Evolutionary conservation across 345 rosid genomes (phyloP), one percentile per base, ranked within the genome.

Genomic region (Salix viminalis): DNA sequence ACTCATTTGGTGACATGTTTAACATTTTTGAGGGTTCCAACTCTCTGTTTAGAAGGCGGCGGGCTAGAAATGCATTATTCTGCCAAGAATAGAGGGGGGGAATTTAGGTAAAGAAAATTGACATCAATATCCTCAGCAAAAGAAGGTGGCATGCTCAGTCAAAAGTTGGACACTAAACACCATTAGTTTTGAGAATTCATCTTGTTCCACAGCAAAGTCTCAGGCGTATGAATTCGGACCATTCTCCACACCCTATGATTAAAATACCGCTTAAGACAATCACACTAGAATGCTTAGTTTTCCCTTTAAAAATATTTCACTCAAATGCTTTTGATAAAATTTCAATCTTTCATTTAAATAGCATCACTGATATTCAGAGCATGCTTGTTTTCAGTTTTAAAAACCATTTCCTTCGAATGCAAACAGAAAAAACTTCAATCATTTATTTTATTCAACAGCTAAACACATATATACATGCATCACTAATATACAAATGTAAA

Each of bases 1-100:
- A 84, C 77, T 96, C 98, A 79, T 73, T 87, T 46, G 98, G 98
- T 44, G 96, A 86, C 99, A 96, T 96, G 80, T 85, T 88, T 81
- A 92, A 81, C 81, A 96, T 90, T 85, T 89, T 90, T n/a, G 86
- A 79, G 69, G 99, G 97, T 74, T 88, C 87, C 82, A 93, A 78
- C 84, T 94, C 97, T 76, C 92, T 90, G 80, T 87, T 96, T 58
- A 96, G 87, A 15, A 96, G 85, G 26, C 99, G 90, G 4, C 80
- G 80, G 42, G 99, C 93, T 64, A 96, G 90, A 60, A 88, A 44
- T 52, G 86, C 65, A 79, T 81, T 91, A 73, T 84, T 83, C 92
- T 91, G 85, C 72, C 76, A 82, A 77, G 46, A 77, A 42, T 42
- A 42, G 13, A 42, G 3, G 46, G 56, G 76, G 37, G 65, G 50